phyloP scores from a whole-genome alignment of 2,329 filamentous ascomycete genomes.

The Colletotrichum tropicale region DNA sequence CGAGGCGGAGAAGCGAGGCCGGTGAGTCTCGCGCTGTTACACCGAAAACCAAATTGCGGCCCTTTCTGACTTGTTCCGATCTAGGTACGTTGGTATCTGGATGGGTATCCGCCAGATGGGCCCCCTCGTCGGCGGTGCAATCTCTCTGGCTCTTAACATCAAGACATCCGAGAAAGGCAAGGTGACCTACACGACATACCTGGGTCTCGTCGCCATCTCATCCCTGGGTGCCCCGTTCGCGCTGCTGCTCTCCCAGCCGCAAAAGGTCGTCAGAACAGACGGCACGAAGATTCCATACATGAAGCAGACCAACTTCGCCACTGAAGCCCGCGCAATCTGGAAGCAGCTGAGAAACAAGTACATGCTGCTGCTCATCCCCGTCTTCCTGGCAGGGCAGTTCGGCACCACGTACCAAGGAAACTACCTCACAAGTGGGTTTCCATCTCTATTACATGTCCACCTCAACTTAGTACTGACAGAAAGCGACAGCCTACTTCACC shows the following conservation, averaged over 20 bases:
- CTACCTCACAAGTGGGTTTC: conserved; percentile 4
- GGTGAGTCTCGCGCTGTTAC: neutral
- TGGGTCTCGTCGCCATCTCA: conserved; percentile 51
- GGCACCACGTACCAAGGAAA: conserved; percentile 14
- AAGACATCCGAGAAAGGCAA: conserved; percentile 38
- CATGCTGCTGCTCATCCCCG: conserved; percentile 11
- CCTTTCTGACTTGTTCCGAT: neutral
- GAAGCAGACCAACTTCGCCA: conserved; percentile 3
- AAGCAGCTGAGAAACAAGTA: conserved; percentile 14
- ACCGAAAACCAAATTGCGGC: too few relatives aligned
- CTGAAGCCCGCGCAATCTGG: conserved; percentile 7
- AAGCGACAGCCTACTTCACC: neutral
- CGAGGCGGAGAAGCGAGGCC: conserved; percentile 65
- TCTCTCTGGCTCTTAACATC: conserved; percentile 52
- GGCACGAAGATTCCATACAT: conserved; percentile 36
- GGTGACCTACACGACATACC: conserved; percentile 43
- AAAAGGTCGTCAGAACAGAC: conserved; percentile 48
- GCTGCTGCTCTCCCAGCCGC: conserved; percentile 46
- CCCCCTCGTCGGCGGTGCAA: conserved; percentile 50
- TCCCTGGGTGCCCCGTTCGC: conserved; percentile 47
- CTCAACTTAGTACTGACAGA: neutral
- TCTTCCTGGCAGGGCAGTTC: conserved; percentile 10
- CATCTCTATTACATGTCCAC: accelerated
- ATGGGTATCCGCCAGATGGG: conserved; percentile 16
- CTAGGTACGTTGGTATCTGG: conserved; percentile 10